A percentile compares a stretch with the other conserved stretches of the same genome.
Evolutionary conservation across 1,284 basidiomycete genomes (phyloP).

Genomic region (Cystobasidium slooffiae): DNA sequence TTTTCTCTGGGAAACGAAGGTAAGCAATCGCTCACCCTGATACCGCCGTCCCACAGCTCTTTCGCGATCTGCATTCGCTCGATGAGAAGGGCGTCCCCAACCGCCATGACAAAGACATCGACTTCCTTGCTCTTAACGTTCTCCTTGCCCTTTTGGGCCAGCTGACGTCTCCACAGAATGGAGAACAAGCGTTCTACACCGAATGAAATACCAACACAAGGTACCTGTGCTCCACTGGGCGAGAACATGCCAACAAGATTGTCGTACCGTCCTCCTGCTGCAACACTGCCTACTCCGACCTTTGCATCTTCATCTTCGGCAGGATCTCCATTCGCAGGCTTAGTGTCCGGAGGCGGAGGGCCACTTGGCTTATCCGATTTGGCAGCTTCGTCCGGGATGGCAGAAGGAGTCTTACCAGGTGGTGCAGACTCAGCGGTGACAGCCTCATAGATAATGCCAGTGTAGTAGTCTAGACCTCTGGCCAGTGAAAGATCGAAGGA

Average conservation of each 20-base stretch:
- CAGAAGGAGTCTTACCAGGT: constrained; percentile 66
- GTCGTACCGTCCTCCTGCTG: constrained; percentile 95
- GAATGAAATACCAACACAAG: constrained; percentile 91
- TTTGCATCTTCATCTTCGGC: constrained; percentile 88
- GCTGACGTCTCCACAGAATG: constrained; percentile 75
- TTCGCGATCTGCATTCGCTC: constrained; percentile 84
- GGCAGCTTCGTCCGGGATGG: constrained; percentile 60
- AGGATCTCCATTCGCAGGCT: constrained; percentile 57
- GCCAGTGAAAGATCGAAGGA: constrained; percentile 97
- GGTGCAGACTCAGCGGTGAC: constrained; percentile 91
- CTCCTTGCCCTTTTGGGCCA: constrained; percentile 69
- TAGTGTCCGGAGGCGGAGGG: constrained; percentile 53
- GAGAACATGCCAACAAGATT: constrained; percentile 94
- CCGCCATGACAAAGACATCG: constrained; percentile 90
- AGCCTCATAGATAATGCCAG: constrained; percentile 98
- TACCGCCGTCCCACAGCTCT: constrained; percentile 81
- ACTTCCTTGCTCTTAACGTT: constrained; percentile 79
- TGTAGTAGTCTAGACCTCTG: constrained; percentile 97
- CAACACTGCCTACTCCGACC: constrained; percentile 96
- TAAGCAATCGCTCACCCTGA: constrained; percentile 68
- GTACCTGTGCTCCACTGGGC: constrained; percentile 63
- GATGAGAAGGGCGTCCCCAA: constrained; percentile 84
- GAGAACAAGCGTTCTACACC: constrained; percentile 97
- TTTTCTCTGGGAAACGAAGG: background rate
- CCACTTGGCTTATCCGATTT: constrained; percentile 58